Evolutionary conservation across 371 early-diverging fungal genomes (phyloP).

Genomic region (Circinella umbellata): DNA sequence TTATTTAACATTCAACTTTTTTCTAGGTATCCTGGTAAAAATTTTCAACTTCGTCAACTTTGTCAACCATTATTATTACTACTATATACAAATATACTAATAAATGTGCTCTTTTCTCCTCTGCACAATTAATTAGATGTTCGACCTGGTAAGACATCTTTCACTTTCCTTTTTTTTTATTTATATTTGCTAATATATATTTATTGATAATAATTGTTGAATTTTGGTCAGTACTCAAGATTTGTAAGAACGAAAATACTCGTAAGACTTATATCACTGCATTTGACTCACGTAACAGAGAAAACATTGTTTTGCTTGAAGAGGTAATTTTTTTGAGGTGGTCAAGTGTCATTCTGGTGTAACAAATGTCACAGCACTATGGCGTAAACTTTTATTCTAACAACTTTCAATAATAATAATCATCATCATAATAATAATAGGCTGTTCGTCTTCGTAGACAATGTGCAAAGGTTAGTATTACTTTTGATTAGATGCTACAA

Average conservation of each 20-base stretch:
- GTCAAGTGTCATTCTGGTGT: neutral
- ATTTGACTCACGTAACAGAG: constrained; percentile 63
- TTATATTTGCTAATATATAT: neutral
- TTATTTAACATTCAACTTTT: neutral
- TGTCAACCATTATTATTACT: neutral
- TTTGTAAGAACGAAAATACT: constrained; percentile 66
- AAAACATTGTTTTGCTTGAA: constrained; percentile 62
- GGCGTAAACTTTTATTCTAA: neutral
- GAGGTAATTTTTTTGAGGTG: constrained; percentile 32
- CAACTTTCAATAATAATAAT: too few relatives aligned
- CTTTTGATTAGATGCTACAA: too few relatives aligned
- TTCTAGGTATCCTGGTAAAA: constrained; percentile 46
- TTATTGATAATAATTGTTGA: neutral
- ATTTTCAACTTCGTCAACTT: neutral
- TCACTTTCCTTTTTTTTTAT: neutral
- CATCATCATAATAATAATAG: constrained; percentile 20
- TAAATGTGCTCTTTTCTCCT: neutral
- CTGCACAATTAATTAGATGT: constrained; percentile 30
- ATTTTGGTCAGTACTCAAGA: constrained; percentile 45
- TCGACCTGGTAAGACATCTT: constrained; percentile 42
- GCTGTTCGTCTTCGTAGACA: constrained; percentile 61
- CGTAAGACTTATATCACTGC: constrained; percentile 56
- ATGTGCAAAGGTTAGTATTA: constrained; percentile 51
- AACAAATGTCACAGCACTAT: constrained; percentile 8
- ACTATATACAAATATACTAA: neutral